These are phyloP conservation scores for Arxiozyma slooffiae DNA, from an alignment of 1,139 yeast species.

Conservation along the genomic window DNA sequence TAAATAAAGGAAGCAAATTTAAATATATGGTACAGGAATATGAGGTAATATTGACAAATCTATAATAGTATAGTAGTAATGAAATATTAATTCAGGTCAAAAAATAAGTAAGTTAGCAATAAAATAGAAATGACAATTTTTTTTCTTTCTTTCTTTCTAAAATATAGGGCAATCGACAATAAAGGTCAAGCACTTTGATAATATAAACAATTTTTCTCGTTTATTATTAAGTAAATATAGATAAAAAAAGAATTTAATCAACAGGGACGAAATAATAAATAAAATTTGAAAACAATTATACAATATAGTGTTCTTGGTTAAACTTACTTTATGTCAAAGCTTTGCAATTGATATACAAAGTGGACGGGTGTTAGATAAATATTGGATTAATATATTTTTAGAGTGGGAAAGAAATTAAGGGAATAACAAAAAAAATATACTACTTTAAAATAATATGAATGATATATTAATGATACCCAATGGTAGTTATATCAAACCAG, in stretches of 20 bases:
- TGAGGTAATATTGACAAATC: neutral
- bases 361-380: neutral
- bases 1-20: neutral
- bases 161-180: neutral
- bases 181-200: neutral
- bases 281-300: too few relatives aligned
- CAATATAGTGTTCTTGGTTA: neutral
- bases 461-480: too few relatives aligned
- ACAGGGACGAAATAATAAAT: neutral
- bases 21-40: neutral
- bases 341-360: neutral
- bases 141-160: too few relatives aligned
- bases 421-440: too few relatives aligned
- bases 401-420: neutral
- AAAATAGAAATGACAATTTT: too few relatives aligned
- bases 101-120: too few relatives aligned
- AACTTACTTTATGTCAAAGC: too few relatives aligned
- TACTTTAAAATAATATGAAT: neutral
- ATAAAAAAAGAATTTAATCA: too few relatives aligned
- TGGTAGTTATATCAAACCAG: neutral
- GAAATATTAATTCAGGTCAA: too few relatives aligned
- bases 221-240: neutral
- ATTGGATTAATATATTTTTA: neutral
- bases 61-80: neutral
- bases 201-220: neutral